These are phyloP conservation scores for Stipa capillata DNA, from an alignment of 176 grass and related monocot species.

Conservation along the genomic window DNA sequence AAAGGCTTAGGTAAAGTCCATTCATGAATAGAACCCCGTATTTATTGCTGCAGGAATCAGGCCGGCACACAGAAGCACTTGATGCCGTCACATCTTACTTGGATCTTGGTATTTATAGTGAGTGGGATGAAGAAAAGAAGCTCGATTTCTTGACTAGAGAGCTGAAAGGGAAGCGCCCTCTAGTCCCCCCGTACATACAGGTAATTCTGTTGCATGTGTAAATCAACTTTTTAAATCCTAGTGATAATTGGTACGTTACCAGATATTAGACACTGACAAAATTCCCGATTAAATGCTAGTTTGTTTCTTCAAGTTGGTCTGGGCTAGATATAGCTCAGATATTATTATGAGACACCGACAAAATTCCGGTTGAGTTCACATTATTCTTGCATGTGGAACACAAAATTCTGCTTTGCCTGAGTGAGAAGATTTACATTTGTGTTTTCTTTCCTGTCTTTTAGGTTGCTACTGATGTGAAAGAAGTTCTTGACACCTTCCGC, in stretches of 20 bases:
- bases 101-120: constrained; percentile 83
- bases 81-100: constrained; percentile 72
- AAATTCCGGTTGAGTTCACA: neutral
- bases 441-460: constrained; percentile 23
- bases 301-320: neutral
- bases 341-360: neutral
- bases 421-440: neutral
- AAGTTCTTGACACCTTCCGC: constrained; percentile 84
- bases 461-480: constrained; percentile 69
- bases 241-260: neutral
- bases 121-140: constrained; percentile 86
- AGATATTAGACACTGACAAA: no score
- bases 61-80: constrained; percentile 78
- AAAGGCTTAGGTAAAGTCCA: neutral
- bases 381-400: neutral
- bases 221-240: neutral
- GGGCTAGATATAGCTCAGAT: neutral
- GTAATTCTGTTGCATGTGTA: constrained; percentile 20
- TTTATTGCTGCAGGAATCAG: constrained; percentile 47
- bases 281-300: neutral
- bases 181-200: constrained; percentile 66
- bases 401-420: neutral
- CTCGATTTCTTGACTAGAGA: constrained; percentile 78
- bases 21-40: neutral
- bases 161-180: constrained; percentile 88